Conservation (phyloP, 179 eudicot genomes). For the Patellifolia procumbens region DNA sequence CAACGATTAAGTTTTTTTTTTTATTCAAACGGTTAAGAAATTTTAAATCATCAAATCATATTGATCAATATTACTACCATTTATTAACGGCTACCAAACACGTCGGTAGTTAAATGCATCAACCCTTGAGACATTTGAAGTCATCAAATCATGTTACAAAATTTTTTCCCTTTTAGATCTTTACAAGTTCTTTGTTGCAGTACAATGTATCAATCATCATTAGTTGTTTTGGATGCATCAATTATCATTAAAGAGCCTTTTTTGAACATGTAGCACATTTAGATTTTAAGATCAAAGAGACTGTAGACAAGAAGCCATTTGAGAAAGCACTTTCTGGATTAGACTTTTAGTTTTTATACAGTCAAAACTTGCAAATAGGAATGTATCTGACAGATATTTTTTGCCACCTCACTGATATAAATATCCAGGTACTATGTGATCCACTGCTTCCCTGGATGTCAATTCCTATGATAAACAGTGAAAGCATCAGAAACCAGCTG, state of each 20-base stretch:
- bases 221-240: not conserved
- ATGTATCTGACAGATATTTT: not conserved
- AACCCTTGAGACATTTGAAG: too few relatives aligned
- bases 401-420: not conserved
- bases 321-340: not conserved
- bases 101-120: too few relatives aligned
- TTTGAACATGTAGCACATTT: not conserved
- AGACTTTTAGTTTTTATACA: not conserved
- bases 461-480: constrained; percentile 22
- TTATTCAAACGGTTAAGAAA: too few relatives aligned
- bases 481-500: constrained; percentile 35
- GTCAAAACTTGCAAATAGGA: not conserved
- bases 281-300: not conserved
- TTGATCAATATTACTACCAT: too few relatives aligned
- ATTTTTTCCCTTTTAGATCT: not conserved
- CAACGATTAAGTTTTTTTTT: too few relatives aligned
- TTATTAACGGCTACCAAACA: too few relatives aligned
- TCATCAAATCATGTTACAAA: too few relatives aligned
- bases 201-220: not conserved
- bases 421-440: constrained; percentile 45
- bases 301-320: not conserved
- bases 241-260: not conserved
- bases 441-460: constrained; percentile 65
- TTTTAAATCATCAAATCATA: too few relatives aligned
- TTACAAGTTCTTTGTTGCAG: not conserved